These are phyloP conservation scores for Leishmania gerbilli DNA, from an alignment of 208 protist genomes.

Conservation along the genomic window DNA sequence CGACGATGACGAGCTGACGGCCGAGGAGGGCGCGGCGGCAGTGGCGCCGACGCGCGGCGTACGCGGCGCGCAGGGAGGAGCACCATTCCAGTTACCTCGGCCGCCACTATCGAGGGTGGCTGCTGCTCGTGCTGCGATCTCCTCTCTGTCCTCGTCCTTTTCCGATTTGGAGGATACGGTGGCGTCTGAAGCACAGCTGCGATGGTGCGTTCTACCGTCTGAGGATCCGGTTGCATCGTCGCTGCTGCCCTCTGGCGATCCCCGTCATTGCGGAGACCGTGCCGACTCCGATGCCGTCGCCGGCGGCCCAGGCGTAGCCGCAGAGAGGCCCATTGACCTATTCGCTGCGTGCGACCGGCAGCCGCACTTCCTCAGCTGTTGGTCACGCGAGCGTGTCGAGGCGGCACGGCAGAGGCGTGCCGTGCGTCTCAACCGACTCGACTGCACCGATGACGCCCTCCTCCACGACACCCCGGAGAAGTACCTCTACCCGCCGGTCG, in stretches of 20 bases:
- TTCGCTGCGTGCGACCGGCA: constrained; percentile 17
- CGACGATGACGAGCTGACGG: not conserved
- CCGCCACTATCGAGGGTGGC: not conserved
- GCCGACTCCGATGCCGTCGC: not conserved
- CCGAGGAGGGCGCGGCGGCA: not conserved
- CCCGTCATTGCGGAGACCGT: not conserved
- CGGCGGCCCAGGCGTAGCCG: not conserved
- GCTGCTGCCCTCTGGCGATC: not conserved
- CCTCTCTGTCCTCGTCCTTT: constrained; percentile 33
- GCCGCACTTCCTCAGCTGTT: constrained; percentile 36
- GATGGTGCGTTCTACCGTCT: constrained; percentile 17
- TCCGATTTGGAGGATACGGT: constrained; percentile 30
- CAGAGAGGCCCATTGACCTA: constrained; percentile 15
- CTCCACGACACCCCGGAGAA: constrained; percentile 30
- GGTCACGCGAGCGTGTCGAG: constrained; percentile 27
- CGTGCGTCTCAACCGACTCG: constrained; percentile 23
- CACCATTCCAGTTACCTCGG: not conserved
- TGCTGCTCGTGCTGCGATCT: not conserved
- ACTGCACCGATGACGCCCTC: constrained; percentile 29
- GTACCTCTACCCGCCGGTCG: constrained; percentile 34
- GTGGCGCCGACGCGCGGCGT: not conserved
- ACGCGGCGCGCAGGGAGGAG: too few relatives aligned
- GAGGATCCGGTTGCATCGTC: not conserved
- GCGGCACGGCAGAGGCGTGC: constrained; percentile 15
- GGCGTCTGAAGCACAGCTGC: constrained; percentile 10